Evolutionary conservation across 2,329 filamentous ascomycete genomes (phyloP).

Genomic region (Fusarium hainanense): DNA sequence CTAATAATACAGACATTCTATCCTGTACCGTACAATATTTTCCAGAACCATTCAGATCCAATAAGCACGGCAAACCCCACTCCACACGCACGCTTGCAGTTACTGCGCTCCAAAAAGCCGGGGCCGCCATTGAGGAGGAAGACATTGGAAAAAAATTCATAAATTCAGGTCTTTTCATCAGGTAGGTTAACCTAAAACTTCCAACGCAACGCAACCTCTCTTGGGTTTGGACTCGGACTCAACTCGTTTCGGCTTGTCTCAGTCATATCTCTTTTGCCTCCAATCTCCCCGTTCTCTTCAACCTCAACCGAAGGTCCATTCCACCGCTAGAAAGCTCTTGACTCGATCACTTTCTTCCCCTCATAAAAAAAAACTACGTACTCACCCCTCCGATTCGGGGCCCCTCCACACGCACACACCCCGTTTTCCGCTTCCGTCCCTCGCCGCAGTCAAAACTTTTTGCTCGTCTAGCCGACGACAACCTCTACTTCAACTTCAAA

Average conservation of each 20-base stretch:
- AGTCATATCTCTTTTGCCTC: slow-evolving; percentile 21
- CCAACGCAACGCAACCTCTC: slow-evolving; percentile 22
- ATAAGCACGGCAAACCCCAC: slow-evolving; percentile 35
- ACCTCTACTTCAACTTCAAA: slow-evolving; percentile 15
- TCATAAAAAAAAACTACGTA: slow-evolving; percentile 27
- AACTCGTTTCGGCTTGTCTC: slow-evolving; percentile 34
- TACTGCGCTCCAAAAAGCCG: slow-evolving; percentile 35
- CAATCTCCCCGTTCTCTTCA: slow-evolving; percentile 3
- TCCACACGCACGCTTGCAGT: slow-evolving; percentile 22
- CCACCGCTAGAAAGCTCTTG: slow-evolving; percentile 21
- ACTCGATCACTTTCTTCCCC: slow-evolving; percentile 19
- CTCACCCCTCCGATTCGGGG: slow-evolving; percentile 44
- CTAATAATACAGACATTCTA: slow-evolving; percentile 10
- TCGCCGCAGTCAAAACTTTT: slow-evolving; percentile 44
- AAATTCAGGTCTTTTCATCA: slow-evolving; percentile 18
- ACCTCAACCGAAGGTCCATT: slow-evolving; percentile 16
- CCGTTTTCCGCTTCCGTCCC: slow-evolving; percentile 45
- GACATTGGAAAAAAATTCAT: slow-evolving; percentile 29
- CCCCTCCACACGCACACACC: slow-evolving; percentile 41
- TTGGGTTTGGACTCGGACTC: slow-evolving; percentile 20
- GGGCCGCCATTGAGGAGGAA: slow-evolving; percentile 36
- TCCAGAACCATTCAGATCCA: slow-evolving; percentile 40
- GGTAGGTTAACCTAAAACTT: slow-evolving; percentile 34
- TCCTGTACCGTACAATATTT: slow-evolving; percentile 2
- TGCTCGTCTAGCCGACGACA: slow-evolving; percentile 31